Base-by-base conservation (phyloP, 2,329 filamentous ascomycete genomes). In the Cercospora sp. region DNA sequence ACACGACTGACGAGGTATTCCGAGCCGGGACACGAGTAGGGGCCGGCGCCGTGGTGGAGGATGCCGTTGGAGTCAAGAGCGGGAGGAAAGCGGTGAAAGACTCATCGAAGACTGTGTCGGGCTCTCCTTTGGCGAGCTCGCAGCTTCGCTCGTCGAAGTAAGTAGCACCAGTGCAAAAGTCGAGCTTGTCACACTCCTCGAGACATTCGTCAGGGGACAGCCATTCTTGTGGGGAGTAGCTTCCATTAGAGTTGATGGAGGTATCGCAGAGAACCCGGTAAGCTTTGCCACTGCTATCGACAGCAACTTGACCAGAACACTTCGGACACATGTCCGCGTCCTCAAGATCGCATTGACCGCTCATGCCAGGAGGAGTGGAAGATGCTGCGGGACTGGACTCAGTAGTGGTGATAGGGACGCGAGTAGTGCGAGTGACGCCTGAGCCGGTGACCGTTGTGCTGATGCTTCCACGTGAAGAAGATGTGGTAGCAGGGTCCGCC, bases 31-130 rank as follows among this genome's bases (percentile, higher is more conserved):
- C 13, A 18, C 40, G 63, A 13, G 62, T 66, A n/a, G 53, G 49
- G 58, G 30, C 24, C 21, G 37, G 7, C 8, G 58, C 53, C 24
- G 53, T 34, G 18, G 53, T 24, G 30, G 34, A 51, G 26, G 64
- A 55, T 9, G 66, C 21, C 49, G 58, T 57, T 8, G 55, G 60
- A 12, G 65, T 70, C n/a, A 63, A 21, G 12, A 76, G 66, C 1
- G 74, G 74, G 55, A 75, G 45, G 69, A 76, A 76, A 13, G 73
- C 74, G 5, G 72, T 74, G 51, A 73, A 74, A 2, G 72, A 72
- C 9, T 61, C 63, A 26, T 71, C 62, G 10, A 61, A 51, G 7
- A 60, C 57, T 10, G 64, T 45, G 43, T 63, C 12, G 59, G 60
- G 71, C 8, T 65, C 51, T 12, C 70, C 72, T 45, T 70, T 73